Evolutionary conservation across 2,329 filamentous ascomycete genomes (phyloP), one percentile per base, ranked within the genome.

Genomic region (Colletotrichum camelliae): DNA sequence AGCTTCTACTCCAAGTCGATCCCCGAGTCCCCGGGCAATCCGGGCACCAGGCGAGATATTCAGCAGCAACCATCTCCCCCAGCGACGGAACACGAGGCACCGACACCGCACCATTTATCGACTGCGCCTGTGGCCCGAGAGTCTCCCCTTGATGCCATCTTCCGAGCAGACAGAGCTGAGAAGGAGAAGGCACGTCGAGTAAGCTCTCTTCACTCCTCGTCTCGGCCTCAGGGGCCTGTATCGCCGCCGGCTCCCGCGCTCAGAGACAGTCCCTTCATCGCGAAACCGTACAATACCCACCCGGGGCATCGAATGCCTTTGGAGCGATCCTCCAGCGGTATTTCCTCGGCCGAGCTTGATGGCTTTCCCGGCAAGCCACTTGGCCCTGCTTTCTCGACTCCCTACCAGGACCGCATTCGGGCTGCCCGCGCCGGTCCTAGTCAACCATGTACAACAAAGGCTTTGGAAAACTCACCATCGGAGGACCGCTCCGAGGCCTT

Each of bases 121-220:
- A 69, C 70, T 81, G 79, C 80, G 74, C 78, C 80, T 70, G 73
- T 79, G 68, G 72, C 82, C 69, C 78, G 92, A 75, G 91, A 95
- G 77, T 97, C 96, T 13, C 96, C 96, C 1, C 88, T 98, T 6
- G 96, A 98, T 80, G 90, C 98, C 77, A 93, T 98, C 82, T 98
- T 98, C 87, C 93, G 94, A 77, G 96, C 95, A 39, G 94, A 98
- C 79, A 91, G 94, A 66, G 93, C 94, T 76, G 94, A 97, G 83
- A 94, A 92, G 81, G 92, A 93, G 69, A 88, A 89, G 75, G 89
- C 89, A 61, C 88, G 88, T 31, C 88, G 89, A 74, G 88, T 88
- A 24, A 92, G 89, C 78, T 87, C 88, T 18, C 84, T 86, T 67
- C 87, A 88, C 69, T 77, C 88, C 79, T 79, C 85, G 80, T 74